These are phyloP conservation scores for Phytophthora vignae DNA, from an alignment of 352 stramenopile genomes.

Conservation along the genomic window DNA sequence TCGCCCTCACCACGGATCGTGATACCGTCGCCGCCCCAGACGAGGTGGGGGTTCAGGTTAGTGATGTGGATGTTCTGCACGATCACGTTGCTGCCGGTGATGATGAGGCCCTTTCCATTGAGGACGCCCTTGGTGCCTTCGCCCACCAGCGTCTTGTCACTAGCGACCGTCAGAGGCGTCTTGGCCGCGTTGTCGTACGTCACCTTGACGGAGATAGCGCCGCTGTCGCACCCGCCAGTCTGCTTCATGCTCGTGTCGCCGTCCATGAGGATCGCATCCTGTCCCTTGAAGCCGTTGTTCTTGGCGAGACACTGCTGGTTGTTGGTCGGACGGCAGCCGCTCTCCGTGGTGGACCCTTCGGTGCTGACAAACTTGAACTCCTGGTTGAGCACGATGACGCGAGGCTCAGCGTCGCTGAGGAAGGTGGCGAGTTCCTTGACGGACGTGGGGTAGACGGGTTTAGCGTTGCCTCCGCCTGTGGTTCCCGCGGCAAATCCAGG, in stretches of 20 bases:
- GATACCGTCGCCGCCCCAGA: constrained; percentile 37
- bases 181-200: constrained; percentile 36
- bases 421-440: constrained; percentile 26
- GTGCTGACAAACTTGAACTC: constrained; percentile 37
- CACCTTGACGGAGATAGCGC: constrained; percentile 20
- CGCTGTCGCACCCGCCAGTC: constrained; percentile 31
- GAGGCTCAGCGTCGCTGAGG: constrained; percentile 28
- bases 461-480: constrained; percentile 33
- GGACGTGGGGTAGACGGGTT: constrained; percentile 32
- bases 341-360: constrained; percentile 33
- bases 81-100: constrained; percentile 41
- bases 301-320: constrained; percentile 33
- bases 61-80: constrained; percentile 50
- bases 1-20: constrained; percentile 17
- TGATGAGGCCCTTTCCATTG: constrained; percentile 38
- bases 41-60: constrained; percentile 40
- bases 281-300: constrained; percentile 48
- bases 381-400: constrained; percentile 41
- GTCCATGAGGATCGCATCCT: constrained; percentile 44
- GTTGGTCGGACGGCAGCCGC: constrained; percentile 9
- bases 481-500: constrained; percentile 37
- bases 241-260: constrained; percentile 29
- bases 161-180: constrained; percentile 20
- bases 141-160: constrained; percentile 41
- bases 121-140: constrained; percentile 38